Evolutionary conservation across 2,329 filamentous ascomycete genomes (phyloP).

Genomic region (Fusarium subtropicale): DNA sequence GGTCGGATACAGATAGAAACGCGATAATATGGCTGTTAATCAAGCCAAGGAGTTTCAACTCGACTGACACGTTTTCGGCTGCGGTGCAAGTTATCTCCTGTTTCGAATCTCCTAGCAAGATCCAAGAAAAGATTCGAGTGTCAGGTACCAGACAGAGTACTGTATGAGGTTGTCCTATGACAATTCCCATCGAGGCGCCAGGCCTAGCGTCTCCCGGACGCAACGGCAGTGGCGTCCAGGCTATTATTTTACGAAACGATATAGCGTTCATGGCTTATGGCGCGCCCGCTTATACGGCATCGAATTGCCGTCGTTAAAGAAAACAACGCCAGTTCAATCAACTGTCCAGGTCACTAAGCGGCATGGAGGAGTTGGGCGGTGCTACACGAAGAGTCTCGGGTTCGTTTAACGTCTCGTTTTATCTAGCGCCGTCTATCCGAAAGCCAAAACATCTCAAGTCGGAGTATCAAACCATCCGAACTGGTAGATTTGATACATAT

Average conservation of each 20-base stretch:
- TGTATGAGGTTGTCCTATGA: neutral
- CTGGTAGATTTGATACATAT: constrained; percentile 3
- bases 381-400: constrained; percentile 26
- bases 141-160: neutral
- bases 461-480: constrained; percentile 35
- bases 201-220: neutral
- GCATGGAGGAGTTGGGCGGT: neutral
- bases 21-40: neutral
- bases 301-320: constrained; percentile 10
- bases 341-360: neutral
- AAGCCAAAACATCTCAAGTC: constrained; percentile 23
- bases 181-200: neutral
- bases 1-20: constrained; percentile 4
- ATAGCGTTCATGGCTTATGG: neutral
- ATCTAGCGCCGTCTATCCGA: constrained; percentile 21
- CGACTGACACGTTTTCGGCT: neutral
- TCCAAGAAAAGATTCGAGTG: neutral
- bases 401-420: constrained; percentile 17
- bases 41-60: constrained; percentile 7
- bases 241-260: constrained; percentile 12
- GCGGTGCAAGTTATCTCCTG: neutral
- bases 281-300: constrained; percentile 8
- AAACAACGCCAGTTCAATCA: neutral
- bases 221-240: constrained; percentile 1
- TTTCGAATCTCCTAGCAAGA: constrained; percentile 2